A percentile compares a stretch with the other conserved stretches of the same genome.
phyloP scores from a whole-genome alignment of 2,329 filamentous ascomycete genomes.

The Apiospora phragmitis region DNA sequence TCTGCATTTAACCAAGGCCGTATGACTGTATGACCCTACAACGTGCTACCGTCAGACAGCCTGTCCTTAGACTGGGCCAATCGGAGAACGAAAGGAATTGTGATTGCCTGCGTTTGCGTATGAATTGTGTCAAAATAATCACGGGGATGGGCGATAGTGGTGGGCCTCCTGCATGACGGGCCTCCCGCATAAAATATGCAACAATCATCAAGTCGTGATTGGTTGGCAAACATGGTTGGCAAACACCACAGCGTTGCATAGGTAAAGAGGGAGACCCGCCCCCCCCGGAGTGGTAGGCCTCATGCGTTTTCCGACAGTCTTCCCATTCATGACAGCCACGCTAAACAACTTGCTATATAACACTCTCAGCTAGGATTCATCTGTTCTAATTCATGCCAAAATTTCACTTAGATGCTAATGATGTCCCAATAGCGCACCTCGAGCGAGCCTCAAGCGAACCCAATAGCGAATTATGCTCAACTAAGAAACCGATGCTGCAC shows the following conservation, averaged over 20 bases:
- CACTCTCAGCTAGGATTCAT: neutral
- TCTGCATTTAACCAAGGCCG: neutral
- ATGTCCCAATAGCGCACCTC: neutral
- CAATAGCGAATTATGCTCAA: neutral
- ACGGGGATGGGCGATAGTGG: neutral
- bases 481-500: neutral
- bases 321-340: neutral
- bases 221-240: neutral
- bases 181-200: neutral
- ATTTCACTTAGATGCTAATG: neutral
- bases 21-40: neutral
- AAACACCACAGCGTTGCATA: no score
- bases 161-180: neutral
- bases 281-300: neutral
- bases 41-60: neutral
- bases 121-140: no score
- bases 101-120: neutral
- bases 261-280: neutral
- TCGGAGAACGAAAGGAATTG: neutral
- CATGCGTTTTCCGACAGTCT: neutral
- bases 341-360: neutral
- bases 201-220: neutral
- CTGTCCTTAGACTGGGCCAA: neutral
- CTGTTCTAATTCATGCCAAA: neutral
- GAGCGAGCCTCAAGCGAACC: no score